Conservation (phyloP, 2,329 filamentous ascomycete species). For the Bimuria novae-zelandiae region DNA sequence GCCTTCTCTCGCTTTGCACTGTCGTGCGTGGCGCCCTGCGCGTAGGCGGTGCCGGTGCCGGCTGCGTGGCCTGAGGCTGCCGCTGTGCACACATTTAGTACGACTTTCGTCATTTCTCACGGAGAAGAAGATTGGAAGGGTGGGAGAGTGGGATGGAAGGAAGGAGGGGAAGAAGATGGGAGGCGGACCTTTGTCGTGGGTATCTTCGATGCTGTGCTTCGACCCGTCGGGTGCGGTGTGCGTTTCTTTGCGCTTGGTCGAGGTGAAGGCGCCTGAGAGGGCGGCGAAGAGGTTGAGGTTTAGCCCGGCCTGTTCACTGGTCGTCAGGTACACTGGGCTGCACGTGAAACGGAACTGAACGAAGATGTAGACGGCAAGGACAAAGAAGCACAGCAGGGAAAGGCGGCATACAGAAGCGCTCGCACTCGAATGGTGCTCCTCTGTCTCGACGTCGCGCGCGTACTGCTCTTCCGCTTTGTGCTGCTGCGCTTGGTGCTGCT, state of each 20-base stretch:
- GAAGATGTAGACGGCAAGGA: neutral
- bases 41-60: constrained; percentile 29
- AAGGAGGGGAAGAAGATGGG: neutral
- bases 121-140: too few species aligned
- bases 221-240: constrained; percentile 34
- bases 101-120: too few species aligned
- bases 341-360: neutral
- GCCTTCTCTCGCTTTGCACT: constrained; percentile 15
- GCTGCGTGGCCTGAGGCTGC: constrained; percentile 25
- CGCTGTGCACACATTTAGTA: too few species aligned
- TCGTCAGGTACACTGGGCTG: neutral
- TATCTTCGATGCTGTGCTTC: constrained; percentile 25
- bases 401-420: constrained; percentile 32
- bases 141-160: neutral
- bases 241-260: constrained; percentile 37
- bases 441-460: constrained; percentile 28
- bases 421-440: constrained; percentile 38
- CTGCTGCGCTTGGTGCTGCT: constrained; percentile 28
- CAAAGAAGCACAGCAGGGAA: neutral
- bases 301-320: constrained; percentile 31
- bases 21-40: constrained; percentile 24
- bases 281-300: constrained; percentile 45
- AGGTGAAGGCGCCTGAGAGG: constrained; percentile 38
- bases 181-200: constrained; percentile 25
- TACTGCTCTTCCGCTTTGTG: constrained; percentile 22